Evolutionary conservation across 257 asterid species (phyloP).

Genomic region (Nicotiana undulata): DNA sequence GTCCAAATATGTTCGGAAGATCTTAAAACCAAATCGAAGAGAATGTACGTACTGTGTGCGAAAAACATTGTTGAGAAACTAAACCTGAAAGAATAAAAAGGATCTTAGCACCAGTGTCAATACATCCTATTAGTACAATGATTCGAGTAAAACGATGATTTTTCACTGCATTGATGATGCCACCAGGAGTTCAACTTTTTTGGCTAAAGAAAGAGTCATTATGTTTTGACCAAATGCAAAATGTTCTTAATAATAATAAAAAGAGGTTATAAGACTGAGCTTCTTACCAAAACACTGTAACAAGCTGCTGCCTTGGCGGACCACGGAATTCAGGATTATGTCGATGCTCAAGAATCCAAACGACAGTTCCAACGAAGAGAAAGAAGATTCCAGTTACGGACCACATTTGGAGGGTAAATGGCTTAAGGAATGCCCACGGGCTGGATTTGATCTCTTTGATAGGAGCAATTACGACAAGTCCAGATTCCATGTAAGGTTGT

Average conservation of each 20-base stretch:
- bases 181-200: neutral
- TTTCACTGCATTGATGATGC: neutral
- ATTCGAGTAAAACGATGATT: neutral
- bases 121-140: neutral
- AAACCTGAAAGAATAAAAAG: conserved; percentile 57
- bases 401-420: conserved; percentile 97
- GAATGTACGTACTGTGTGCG: conserved; percentile 67
- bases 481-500: conserved; percentile 89
- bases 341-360: conserved; percentile 98
- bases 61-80: conserved; percentile 97
- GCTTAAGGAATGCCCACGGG: conserved; percentile 91
- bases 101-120: neutral
- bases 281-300: conserved; percentile 74
- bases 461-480: conserved; percentile 73
- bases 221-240: neutral
- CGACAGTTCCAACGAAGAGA: conserved; percentile 74
- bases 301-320: conserved; percentile 70
- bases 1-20: neutral
- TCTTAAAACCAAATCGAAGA: neutral
- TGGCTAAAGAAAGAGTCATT: neutral
- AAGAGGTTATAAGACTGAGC: neutral
- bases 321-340: conserved; percentile 84
- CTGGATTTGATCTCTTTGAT: conserved; percentile 49
- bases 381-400: conserved; percentile 68
- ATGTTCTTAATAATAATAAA: neutral